phyloP scores from a whole-genome alignment of 2,329 filamentous ascomycete genomes.

The Xylariaceae sp. region DNA sequence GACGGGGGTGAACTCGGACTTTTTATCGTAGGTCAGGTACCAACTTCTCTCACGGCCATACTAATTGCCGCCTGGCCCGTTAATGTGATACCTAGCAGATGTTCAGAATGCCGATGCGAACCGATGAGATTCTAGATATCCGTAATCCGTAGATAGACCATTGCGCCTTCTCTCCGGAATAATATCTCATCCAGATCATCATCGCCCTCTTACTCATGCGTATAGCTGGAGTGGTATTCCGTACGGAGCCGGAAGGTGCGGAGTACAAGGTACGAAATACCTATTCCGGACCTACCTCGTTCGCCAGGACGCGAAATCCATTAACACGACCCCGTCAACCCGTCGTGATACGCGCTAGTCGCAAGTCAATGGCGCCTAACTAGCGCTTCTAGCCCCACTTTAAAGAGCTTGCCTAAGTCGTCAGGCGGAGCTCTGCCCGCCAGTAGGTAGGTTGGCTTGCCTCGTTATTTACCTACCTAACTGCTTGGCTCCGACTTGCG shows the following conservation, averaged over 20 bases:
- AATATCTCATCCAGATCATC: too few species aligned
- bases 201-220: too few species aligned
- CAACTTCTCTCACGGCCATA: too few species aligned
- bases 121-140: too few species aligned
- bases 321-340: neutral
- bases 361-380: neutral
- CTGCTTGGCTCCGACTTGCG: conserved; percentile 13
- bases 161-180: too few species aligned
- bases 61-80: too few species aligned
- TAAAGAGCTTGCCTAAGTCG: conserved; percentile 17
- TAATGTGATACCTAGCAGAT: too few species aligned
- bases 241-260: neutral
- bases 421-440: neutral
- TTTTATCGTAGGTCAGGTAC: too few species aligned
- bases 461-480: neutral
- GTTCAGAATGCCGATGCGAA: too few species aligned
- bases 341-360: neutral
- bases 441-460: neutral
- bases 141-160: too few species aligned
- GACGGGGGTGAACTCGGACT: too few species aligned
- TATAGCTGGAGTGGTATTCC: too few species aligned
- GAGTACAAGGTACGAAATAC: neutral
- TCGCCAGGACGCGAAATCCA: neutral
- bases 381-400: conserved; percentile 7
- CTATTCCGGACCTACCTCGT: neutral